phyloP scores from a whole-genome alignment of 2,329 filamentous ascomycete species.

The Colletotrichum shisoi region DNA sequence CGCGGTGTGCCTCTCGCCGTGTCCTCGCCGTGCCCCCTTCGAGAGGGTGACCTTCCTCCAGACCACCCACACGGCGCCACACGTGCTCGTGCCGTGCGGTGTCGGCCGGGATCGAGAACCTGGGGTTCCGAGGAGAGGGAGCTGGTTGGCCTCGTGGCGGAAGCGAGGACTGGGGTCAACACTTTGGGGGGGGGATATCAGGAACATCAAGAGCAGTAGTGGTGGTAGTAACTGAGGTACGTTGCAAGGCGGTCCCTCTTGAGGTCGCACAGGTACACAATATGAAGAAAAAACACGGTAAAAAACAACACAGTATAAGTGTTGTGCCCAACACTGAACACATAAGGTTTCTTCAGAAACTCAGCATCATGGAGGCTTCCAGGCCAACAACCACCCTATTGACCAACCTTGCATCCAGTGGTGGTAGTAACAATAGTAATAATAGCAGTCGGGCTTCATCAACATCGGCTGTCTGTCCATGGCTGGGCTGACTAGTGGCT shows the following conservation, averaged over 20 bases:
- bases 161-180: background rate
- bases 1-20: background rate
- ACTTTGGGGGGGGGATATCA: background rate
- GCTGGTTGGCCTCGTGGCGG: background rate
- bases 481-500: too few relatives aligned
- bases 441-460: background rate
- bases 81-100: background rate
- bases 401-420: too few relatives aligned
- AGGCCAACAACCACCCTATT: too few relatives aligned
- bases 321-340: too few relatives aligned
- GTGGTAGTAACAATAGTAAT: background rate
- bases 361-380: too few relatives aligned
- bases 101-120: background rate
- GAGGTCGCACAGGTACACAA: too few relatives aligned
- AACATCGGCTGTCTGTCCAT: background rate
- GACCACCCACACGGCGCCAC: constrained; percentile 6
- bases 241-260: too few relatives aligned
- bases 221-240: too few relatives aligned
- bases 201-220: background rate
- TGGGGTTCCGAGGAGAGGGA: background rate
- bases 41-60: background rate
- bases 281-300: too few relatives aligned
- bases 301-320: too few relatives aligned
- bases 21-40: background rate
- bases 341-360: too few relatives aligned